These are phyloP conservation scores for Lotmaria passim DNA, from an alignment of 208 protist species.

Conservation along the genomic window DNA sequence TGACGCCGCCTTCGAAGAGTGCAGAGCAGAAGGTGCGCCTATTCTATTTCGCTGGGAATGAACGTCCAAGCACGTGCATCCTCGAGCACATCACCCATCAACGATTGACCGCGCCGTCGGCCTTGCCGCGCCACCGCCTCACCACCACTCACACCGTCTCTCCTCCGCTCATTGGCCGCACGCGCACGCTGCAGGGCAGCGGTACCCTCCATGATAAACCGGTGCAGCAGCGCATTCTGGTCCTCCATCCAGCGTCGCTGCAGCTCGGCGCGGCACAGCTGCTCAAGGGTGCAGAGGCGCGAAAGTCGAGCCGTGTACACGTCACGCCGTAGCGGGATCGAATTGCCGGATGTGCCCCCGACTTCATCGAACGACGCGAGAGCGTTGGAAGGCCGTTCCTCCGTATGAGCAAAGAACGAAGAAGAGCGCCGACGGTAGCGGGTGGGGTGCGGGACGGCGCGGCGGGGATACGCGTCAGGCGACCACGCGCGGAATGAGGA, in stretches of 20 bases:
- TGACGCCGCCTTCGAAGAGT: no score
- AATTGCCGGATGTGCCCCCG: no score
- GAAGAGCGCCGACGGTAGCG: not conserved
- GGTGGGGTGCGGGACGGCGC: slow-evolving; percentile 5
- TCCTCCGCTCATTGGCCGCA: not conserved
- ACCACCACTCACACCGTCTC: not conserved
- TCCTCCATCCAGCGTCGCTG: slow-evolving; percentile 41
- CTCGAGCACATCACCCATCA: not conserved
- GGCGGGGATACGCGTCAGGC: slow-evolving; percentile 2
- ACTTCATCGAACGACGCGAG: not conserved
- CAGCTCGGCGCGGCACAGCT: slow-evolving; percentile 34
- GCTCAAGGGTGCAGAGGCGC: slow-evolving; percentile 33
- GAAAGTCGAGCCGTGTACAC: slow-evolving; percentile 20
- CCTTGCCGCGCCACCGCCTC: not conserved
- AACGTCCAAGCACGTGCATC: slow-evolving; percentile 14
- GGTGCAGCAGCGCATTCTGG: slow-evolving; percentile 36
- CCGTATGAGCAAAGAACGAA: no score
- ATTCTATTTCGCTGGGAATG: slow-evolving; percentile 31
- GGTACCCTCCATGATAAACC: slow-evolving; percentile 42
- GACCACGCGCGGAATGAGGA: not conserved
- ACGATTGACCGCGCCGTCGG: not conserved
- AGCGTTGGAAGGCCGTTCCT: not conserved
- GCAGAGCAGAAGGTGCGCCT: no score
- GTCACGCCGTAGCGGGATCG: not conserved
- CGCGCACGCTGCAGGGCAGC: slow-evolving; percentile 18